Evolutionary conservation across 306 rosid species (phyloP), one percentile per base, ranked within the genome.

Genomic region (Castanea mollissima): DNA sequence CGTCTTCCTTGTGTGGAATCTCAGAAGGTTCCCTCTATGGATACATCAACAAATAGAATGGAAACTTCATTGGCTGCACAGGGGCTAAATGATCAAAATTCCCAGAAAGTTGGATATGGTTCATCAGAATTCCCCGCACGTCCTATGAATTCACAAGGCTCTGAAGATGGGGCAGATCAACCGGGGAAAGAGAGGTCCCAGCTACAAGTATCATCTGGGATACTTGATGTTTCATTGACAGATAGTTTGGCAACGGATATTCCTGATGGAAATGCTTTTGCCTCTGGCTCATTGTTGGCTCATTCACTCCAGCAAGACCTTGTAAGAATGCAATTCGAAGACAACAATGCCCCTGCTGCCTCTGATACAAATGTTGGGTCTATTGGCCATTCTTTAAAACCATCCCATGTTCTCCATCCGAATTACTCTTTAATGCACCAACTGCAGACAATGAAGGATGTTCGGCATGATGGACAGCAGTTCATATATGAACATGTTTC

Each of bases 291-390:
- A 55, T 55, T 70, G 32, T 70, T 64, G 71, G 77, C 55, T 80
- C 78, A 64, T 75, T 70, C 85, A 15, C 77, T 75, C 32, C 88
- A 80, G 55, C 89, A 80, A 69, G 82, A 73, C 59, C 79, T 81
- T 73, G 67, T 58, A 78, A 72, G 85, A 68, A 29, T 78, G 57
- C 79, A 77, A 35, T 27, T 23, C n/a, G 70, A 52, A 35, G 75
- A 78, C 74, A 74, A 68, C 69, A 75, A 78, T 76, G 55, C 69
- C n/a, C 63, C 54, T 55, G 64, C 82, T 19, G 63, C 82, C 58
- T 75, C 79, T 64, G 80, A 69, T 34, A 76, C 80, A 65, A 82
- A 79, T 78, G 69, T 73, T 38, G 82, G 75, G 20, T 77, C 72
- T 46, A 14, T 55, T 69, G 71, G 76, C 56, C 74, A 74, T 71